phyloP scores from a whole-genome alignment of 2,329 filamentous ascomycete species.

The Aspergillus vadensis region DNA sequence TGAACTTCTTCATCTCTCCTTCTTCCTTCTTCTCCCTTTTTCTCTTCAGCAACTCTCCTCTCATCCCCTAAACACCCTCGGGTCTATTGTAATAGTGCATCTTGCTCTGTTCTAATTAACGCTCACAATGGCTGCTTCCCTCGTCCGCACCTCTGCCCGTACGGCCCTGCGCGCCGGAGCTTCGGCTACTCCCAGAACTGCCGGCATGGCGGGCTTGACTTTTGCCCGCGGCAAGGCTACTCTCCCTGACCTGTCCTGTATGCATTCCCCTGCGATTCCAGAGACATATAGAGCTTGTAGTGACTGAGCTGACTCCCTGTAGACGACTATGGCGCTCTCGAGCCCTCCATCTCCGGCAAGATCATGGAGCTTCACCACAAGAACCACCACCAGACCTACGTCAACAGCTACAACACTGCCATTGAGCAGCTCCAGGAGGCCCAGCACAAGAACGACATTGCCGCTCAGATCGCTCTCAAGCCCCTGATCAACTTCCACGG shows the following conservation, averaged over 20 bases:
- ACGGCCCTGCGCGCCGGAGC: slow-evolving; percentile 70
- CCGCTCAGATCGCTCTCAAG: slow-evolving; percentile 61
- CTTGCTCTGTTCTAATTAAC: slow-evolving; percentile 3
- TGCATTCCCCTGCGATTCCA: slow-evolving; percentile 29
- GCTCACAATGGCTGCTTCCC: slow-evolving; percentile 68
- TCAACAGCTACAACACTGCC: slow-evolving; percentile 82
- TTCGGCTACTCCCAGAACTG: slow-evolving; percentile 56
- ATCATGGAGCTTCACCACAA: slow-evolving; percentile 97
- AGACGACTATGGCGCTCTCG: slow-evolving; percentile 97
- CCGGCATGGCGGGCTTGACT: slow-evolving; percentile 68
- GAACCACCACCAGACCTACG: slow-evolving; percentile 93
- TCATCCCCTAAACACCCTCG: slow-evolving; percentile 9
- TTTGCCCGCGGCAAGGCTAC: slow-evolving; percentile 88
- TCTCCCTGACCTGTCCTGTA: slow-evolving; percentile 83
- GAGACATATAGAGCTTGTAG: background rate
- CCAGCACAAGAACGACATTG: slow-evolving; percentile 55
- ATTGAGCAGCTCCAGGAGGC: slow-evolving; percentile 69
- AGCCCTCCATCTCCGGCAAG: slow-evolving; percentile 77
- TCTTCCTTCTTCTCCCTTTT: slow-evolving; percentile 8
- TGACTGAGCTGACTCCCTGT: background rate
- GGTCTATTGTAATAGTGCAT: slow-evolving; percentile 16
- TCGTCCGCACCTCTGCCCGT: slow-evolving; percentile 73
- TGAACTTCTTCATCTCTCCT: slow-evolving; percentile 15
- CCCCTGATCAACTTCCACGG: slow-evolving; percentile 66
- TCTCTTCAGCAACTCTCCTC: background rate